Conservation (phyloP, 2,329 filamentous ascomycete genomes). For the Fusarium gaditjirri region DNA sequence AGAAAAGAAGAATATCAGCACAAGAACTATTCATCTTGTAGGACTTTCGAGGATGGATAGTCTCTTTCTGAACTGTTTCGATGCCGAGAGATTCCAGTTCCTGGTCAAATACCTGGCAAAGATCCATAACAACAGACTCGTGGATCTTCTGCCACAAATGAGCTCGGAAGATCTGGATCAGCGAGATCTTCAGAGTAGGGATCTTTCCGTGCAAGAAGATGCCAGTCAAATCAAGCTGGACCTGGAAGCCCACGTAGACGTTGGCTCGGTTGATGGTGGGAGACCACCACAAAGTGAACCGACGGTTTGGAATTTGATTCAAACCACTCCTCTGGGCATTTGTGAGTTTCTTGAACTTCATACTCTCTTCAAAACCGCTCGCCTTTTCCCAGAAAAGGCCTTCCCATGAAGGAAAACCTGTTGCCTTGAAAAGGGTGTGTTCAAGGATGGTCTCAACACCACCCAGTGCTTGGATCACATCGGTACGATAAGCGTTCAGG, state of each 20-base stretch:
- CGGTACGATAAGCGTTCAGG: slow-evolving; percentile 92
- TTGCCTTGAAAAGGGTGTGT: slow-evolving; percentile 96
- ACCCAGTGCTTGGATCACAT: slow-evolving; percentile 94
- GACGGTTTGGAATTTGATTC: slow-evolving; percentile 98
- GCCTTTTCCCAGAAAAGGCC: slow-evolving; percentile 90
- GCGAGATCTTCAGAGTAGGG: slow-evolving; percentile 94
- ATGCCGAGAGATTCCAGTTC: slow-evolving; percentile 96
- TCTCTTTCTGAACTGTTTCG: slow-evolving; percentile 98
- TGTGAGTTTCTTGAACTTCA: slow-evolving; percentile 99
- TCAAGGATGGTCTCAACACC: slow-evolving; percentile 98
- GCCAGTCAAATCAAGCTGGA: slow-evolving; percentile 95
- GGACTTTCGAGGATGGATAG: slow-evolving; percentile 97
- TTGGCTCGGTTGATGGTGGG: slow-evolving; percentile 94
- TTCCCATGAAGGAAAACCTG: slow-evolving; percentile 96
- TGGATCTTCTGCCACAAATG: slow-evolving; percentile 99
- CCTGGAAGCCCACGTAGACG: slow-evolving; percentile 99
- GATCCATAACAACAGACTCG: slow-evolving; percentile 97
- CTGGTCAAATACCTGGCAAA: slow-evolving; percentile 98
- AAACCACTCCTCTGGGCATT: slow-evolving; percentile 97
- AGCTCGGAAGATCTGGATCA: slow-evolving; percentile 99
- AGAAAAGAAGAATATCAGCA: slow-evolving; percentile 95
- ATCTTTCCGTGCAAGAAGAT: slow-evolving; percentile 99
- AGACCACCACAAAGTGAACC: slow-evolving; percentile 98
- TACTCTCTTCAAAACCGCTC: slow-evolving; percentile 54
- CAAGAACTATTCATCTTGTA: slow-evolving; percentile 99